Conservation (phyloP, 1,284 basidiomycete genomes). For the Ganoderma sp. region DNA sequence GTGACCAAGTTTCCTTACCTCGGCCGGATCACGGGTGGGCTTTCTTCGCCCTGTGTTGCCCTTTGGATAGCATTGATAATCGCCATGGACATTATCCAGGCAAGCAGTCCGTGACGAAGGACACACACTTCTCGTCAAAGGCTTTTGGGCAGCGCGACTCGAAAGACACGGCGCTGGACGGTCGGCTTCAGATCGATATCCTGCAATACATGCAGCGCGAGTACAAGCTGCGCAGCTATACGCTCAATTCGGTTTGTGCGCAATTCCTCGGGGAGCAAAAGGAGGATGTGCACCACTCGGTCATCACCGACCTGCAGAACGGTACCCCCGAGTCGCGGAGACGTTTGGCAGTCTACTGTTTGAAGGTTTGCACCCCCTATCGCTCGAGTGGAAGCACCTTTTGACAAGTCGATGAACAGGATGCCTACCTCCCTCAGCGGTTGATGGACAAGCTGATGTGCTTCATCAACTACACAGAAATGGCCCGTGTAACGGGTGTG, state of each 20-base stretch:
- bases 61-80: neutral
- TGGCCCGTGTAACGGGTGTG: conserved; percentile 97
- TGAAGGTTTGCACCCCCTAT: conserved; percentile 67
- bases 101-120: conserved; percentile 79
- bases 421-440: conserved; percentile 94
- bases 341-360: conserved; percentile 92
- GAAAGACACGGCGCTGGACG: conserved; percentile 89
- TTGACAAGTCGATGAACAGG: conserved; percentile 53
- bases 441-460: conserved; percentile 97
- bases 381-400: neutral
- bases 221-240: conserved; percentile 93
- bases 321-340: conserved; percentile 90
- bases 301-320: conserved; percentile 96
- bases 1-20: conserved; percentile 76
- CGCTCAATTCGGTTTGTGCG: conserved; percentile 94
- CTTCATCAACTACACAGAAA: conserved; percentile 95
- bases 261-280: conserved; percentile 97
- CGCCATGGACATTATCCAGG: conserved; percentile 49
- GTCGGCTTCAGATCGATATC: conserved; percentile 90
- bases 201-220: conserved; percentile 97
- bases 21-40: conserved; percentile 75
- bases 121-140: conserved; percentile 95
- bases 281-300: conserved; percentile 96
- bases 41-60: conserved; percentile 13
- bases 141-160: conserved; percentile 95